A percentile compares a stretch with the other conserved stretches of the same genome.
phyloP scores from a whole-genome alignment of 1,139 yeast species.

The Candida glucosophila region DNA sequence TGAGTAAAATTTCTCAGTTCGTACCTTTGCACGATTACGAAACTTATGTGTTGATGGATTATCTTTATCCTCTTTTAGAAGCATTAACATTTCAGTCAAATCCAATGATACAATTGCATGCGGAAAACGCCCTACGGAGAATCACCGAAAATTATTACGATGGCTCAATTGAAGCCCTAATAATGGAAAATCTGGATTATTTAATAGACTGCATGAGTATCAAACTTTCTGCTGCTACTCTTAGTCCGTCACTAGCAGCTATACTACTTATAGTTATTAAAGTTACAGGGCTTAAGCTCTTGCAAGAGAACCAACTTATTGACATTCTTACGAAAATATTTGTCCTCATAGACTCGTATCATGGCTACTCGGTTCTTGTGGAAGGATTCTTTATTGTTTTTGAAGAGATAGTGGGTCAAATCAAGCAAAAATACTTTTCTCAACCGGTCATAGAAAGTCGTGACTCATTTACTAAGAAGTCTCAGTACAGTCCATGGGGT shows the following conservation, averaged over 20 bases:
- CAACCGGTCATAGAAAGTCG: constrained; percentile 10
- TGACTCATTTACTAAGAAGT: too few relatives aligned
- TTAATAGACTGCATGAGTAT: constrained; percentile 67
- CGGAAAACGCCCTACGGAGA: constrained; percentile 14
- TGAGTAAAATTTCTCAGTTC: constrained; percentile 17
- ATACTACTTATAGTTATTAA: constrained; percentile 58
- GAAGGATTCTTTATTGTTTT: constrained; percentile 72
- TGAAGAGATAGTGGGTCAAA: constrained; percentile 51
- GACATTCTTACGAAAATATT: constrained; percentile 73
- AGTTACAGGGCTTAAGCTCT: constrained; percentile 59
- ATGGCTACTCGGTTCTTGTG: constrained; percentile 66
- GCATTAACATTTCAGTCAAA: constrained; percentile 21
- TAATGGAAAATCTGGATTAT: constrained; percentile 70
- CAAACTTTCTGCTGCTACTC: constrained; percentile 49
- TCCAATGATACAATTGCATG: constrained; percentile 23
- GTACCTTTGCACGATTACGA: constrained; percentile 21
- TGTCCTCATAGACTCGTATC: constrained; percentile 70
- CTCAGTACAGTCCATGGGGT: constrained; percentile 58
- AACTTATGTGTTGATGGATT: constrained; percentile 22
- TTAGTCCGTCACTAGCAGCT: constrained; percentile 69
- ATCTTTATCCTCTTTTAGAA: constrained; percentile 26
- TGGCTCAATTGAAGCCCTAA: constrained; percentile 45
- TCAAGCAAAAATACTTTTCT: constrained; percentile 29
- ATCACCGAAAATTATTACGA: constrained; percentile 50
- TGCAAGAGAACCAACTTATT: constrained; percentile 47